Evolutionary conservation across 108 stramenopile genomes (phyloP).

Genomic region (Conticribra guillardii): DNA sequence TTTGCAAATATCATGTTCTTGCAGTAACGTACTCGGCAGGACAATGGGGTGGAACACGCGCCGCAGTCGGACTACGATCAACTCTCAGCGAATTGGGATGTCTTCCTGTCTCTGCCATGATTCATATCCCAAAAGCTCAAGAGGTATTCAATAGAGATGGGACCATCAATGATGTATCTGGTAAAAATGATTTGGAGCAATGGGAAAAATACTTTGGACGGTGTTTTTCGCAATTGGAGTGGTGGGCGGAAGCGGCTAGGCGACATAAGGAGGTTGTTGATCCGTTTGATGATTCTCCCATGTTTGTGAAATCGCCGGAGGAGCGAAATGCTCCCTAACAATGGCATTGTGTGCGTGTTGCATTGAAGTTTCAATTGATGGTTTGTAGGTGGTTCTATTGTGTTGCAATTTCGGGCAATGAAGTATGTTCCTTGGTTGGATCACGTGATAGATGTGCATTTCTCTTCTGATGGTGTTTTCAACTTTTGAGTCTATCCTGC

Average conservation of each 20-base stretch:
- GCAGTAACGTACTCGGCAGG: conserved; percentile 75
- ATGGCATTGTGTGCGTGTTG: too few relatives aligned
- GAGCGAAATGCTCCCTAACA: conserved; percentile 73
- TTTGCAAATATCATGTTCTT: background rate
- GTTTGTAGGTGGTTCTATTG: too few relatives aligned
- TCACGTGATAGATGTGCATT: too few relatives aligned
- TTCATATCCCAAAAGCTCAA: conserved; percentile 68
- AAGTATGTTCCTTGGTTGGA: too few relatives aligned
- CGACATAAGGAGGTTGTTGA: conserved; percentile 55
- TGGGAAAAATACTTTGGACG: conserved; percentile 63
- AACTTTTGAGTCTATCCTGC: too few relatives aligned
- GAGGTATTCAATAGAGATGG: conserved; percentile 70
- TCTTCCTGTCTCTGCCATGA: conserved; percentile 80
- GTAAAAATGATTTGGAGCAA: conserved; percentile 16
- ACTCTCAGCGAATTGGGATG: conserved; percentile 78
- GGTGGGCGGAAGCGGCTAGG: conserved; percentile 73
- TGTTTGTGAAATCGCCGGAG: conserved; percentile 48
- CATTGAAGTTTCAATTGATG: too few relatives aligned
- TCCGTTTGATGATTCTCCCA: conserved; percentile 61
- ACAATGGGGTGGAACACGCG: conserved; percentile 83
- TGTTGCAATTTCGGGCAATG: too few relatives aligned
- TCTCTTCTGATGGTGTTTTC: too few relatives aligned
- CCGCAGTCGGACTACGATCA: conserved; percentile 64
- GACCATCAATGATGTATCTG: conserved; percentile 4
- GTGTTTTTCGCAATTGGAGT: conserved; percentile 81